Evolutionary conservation across 148 eudicot genomes (phyloP), one percentile per base, ranked within the genome.

Genomic region (Persicaria tinctoria): DNA sequence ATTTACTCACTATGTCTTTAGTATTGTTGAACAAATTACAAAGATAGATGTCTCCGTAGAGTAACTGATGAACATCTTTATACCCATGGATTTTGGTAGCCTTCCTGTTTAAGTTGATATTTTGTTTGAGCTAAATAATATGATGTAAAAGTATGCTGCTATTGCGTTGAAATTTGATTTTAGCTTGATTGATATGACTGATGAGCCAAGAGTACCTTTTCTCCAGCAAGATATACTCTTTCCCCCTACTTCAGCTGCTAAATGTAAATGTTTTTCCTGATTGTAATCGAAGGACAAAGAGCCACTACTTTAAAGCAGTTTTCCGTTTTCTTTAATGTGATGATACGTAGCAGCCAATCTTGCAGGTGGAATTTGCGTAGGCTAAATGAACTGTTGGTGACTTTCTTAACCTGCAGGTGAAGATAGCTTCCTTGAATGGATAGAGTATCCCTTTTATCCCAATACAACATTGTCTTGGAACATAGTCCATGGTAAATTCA

Each of bases 381-480:
- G 66, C 44, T 60, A 41, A 60, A 60, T 60, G 66, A 23, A 8
- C 12, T 60, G 47, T 66, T 41, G 6, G 8, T 32, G 48, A 66
- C 47, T 13, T 59, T 55, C 32, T 41, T 66, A 66, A 41, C 41
- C 45, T 72, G 49, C 82, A 88, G 89, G 89, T 57, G 79, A 76
- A 80, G 87, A 82, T 20, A 74, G 64, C 78, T 78, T 86, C 44
- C 64, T 68, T 51, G 84, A 82, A 66, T 85, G 92, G 92, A 51
- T 80, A 76, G 83, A 79, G 48, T 79, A 83, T 72, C 92, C 88
- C 71, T 76, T 82, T 12, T 81, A 85, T 73, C 86, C 90, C 41
- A 79, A 86, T 73, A 20, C 84, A 73, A 85, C 89, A 70, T 71
- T 88, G 55, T 86, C 82, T 14, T 86, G 92, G 92, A 83, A 83